Base-by-base conservation (phyloP, 495 filamentous ascomycete species). In the Podospora pseudoanserina region DNA sequence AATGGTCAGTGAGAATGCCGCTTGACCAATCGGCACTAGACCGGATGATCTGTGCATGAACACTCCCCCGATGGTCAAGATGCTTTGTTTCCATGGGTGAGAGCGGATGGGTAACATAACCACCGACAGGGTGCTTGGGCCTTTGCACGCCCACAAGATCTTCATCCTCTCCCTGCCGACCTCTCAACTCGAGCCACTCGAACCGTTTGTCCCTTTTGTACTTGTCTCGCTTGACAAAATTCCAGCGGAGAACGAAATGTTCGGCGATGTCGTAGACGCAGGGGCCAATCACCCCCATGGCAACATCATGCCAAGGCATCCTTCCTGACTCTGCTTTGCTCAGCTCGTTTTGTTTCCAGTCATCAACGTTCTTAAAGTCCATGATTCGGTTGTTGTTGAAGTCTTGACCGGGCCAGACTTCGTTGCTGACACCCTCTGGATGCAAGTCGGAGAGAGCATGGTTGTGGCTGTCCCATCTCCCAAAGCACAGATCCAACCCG, bases 291-390 rank as follows among this genome's bases (percentile, higher is more conserved):
- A 97, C 65, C 2, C 91, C 93, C 91, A 97, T 93, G 4, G 91
- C 85, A 3, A 98, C 93, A 75, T 98, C 94, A 73, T 98, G 94
- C 94, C 94, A 98, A 1, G 94, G 94, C 94, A 98, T 97, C 32
- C 94, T 88, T 27, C 93, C 94, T 70, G 91, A 96, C 44, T 97
- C 92, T 0, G 90, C 87, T 80, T 97, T 97, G 77, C 86, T 91
- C n/a, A 98, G 80, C 74, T 96, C 91, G 73, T 98, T 98, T 60
- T 88, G 86, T 76, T 93, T 92, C 94, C 94, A 98, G 73, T 97
- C 90, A 9, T 90, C 74, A 23, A 99, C 95, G 26, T 87, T 90
- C 71, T 97, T 84, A 78, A 97, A 97, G 74, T 99, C 94, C 91
- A 97, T 92, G 73, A 99, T 89, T 4, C 94, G 91, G 75, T 96